Evolutionary conservation across 768 basidiomycete species (phyloP).

Genomic region (Hygrophorus russula): DNA sequence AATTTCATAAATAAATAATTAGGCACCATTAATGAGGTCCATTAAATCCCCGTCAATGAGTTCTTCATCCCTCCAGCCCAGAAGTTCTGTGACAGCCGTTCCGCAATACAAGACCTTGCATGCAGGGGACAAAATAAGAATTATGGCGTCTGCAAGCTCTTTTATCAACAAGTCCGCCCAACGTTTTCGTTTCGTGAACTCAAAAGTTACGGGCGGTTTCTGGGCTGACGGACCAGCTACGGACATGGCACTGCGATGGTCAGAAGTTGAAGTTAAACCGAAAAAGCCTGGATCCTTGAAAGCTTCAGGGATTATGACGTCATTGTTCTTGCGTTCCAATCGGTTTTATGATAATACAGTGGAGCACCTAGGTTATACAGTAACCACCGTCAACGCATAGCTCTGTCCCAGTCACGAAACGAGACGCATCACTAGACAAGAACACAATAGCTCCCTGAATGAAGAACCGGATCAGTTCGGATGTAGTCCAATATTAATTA

Average conservation of each 20-base stretch:
- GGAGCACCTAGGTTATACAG: conserved; percentile 42
- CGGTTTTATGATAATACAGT: neutral
- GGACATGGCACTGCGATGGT: too few relatives aligned
- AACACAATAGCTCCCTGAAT: conserved; percentile 78
- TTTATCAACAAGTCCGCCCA: conserved; percentile 76
- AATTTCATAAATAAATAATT: neutral
- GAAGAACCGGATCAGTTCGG: conserved; percentile 5
- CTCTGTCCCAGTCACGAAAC: conserved; percentile 83
- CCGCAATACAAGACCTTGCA: conserved; percentile 62
- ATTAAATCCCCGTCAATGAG: conserved; percentile 56
- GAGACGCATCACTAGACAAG: conserved; percentile 81
- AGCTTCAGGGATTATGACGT: too few relatives aligned
- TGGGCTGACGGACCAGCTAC: neutral
- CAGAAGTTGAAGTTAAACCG: too few relatives aligned
- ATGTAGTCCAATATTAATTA: neutral
- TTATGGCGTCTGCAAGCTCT: conserved; percentile 65
- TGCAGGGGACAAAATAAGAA: conserved; percentile 53
- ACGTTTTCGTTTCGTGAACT: conserved; percentile 79
- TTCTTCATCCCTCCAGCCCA: conserved; percentile 71
- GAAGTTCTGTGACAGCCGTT: conserved; percentile 52
- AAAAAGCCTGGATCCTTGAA: too few relatives aligned
- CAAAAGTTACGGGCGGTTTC: conserved; percentile 35
- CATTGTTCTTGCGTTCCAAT: too few relatives aligned
- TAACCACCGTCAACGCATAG: conserved; percentile 87
- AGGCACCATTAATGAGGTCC: conserved; percentile 54